phyloP scores from a whole-genome alignment of 352 stramenopile species.

The Globisporangium cederbergense region DNA sequence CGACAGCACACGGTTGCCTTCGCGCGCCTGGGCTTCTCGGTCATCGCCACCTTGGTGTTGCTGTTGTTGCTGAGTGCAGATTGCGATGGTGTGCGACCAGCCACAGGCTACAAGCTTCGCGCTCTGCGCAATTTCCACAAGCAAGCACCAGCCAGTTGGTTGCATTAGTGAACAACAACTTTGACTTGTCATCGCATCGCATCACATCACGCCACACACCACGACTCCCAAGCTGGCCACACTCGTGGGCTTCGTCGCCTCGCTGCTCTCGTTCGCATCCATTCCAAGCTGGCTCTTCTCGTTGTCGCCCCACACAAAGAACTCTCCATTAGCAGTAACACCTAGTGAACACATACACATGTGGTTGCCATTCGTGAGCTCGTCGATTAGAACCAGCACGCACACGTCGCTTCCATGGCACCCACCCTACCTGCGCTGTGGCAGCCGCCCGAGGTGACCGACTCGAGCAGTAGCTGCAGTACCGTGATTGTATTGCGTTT shows the following conservation, averaged over 20 bases:
- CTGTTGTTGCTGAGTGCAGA: conserved; percentile 15
- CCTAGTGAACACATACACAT: conserved; percentile 17
- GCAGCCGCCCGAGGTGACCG: conserved; percentile 55
- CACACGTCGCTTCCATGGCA: background rate
- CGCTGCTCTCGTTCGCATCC: background rate
- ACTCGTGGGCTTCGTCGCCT: background rate
- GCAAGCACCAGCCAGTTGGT: background rate
- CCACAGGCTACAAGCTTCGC: conserved; percentile 53
- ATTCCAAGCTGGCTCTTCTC: conserved; percentile 47
- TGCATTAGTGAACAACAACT: no score
- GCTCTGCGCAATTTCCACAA: conserved; percentile 13
- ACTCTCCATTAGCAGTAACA: conserved; percentile 18
- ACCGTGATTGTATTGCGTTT: background rate
- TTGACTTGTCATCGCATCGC: background rate
- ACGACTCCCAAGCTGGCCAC: background rate
- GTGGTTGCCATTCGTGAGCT: background rate
- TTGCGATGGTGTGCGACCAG: conserved; percentile 66
- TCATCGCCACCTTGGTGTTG: background rate
- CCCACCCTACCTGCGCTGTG: conserved; percentile 55
- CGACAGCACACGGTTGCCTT: conserved; percentile 31
- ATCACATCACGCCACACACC: background rate
- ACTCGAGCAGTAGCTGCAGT: conserved; percentile 25
- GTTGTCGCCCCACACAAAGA: conserved; percentile 76
- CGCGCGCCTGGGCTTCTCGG: background rate
- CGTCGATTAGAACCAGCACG: background rate